A percentile compares a stretch with the other conserved stretches of the same genome.
phyloP scores from a whole-genome alignment of 2,329 filamentous ascomycete species.

The Neurospora sp. region DNA sequence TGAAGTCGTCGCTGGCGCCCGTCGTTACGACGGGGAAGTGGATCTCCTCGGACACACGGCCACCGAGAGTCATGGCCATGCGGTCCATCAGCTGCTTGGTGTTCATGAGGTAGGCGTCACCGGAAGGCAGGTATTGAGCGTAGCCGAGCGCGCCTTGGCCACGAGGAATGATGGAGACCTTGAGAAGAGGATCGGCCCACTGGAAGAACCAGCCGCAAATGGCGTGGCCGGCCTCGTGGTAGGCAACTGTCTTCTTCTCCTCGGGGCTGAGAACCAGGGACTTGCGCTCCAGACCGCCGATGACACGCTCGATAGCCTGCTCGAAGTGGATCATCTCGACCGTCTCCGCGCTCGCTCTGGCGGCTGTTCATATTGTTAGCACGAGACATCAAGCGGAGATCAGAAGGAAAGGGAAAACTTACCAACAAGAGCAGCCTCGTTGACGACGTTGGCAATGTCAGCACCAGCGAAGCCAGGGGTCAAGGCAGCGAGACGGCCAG shows the following conservation, averaged over 20 bases:
- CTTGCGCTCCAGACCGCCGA: conserved; percentile 95
- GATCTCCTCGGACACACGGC: conserved; percentile 88
- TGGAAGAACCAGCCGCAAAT: conserved; percentile 98
- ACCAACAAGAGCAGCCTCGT: conserved; percentile 95
- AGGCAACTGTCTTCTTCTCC: conserved; percentile 62
- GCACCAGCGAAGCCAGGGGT: conserved; percentile 96
- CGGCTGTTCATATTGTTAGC: conserved; percentile 50
- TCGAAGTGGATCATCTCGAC: conserved; percentile 91
- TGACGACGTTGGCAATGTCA: conserved; percentile 97
- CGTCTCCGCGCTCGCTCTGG: conserved; percentile 66
- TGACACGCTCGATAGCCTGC: conserved; percentile 92
- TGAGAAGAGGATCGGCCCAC: conserved; percentile 92
- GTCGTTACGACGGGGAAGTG: conserved; percentile 96
- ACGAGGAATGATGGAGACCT: conserved; percentile 96
- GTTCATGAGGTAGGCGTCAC: conserved; percentile 92
- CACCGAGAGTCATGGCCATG: conserved; percentile 98
- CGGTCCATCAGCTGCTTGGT: conserved; percentile 95
- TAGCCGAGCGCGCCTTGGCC: conserved; percentile 91
- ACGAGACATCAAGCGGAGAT: not conserved
- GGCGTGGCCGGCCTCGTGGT: conserved; percentile 80
- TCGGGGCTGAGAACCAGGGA: conserved; percentile 85
- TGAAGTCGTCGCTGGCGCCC: conserved; percentile 93
- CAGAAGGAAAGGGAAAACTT: conserved; percentile 26
- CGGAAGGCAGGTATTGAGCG: conserved; percentile 87
- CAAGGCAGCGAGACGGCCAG: conserved; percentile 79